Evolutionary conservation across 768 basidiomycete species (phyloP), one percentile per base, ranked within the genome.

Genomic region (Dictyophora rubrovolvata): DNA sequence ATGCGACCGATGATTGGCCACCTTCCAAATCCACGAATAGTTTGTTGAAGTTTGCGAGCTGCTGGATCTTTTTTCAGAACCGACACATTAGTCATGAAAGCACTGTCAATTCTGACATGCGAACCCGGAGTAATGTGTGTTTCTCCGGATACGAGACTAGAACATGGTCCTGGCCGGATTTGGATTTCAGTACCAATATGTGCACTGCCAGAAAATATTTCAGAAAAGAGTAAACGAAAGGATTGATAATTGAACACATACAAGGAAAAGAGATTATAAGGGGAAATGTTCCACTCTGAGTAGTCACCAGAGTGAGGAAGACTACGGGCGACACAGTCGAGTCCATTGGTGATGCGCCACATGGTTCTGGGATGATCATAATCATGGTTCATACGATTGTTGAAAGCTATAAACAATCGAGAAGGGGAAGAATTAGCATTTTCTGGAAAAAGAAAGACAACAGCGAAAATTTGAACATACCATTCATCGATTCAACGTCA

Each of bases 341-440:
- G 53, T 2, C 52, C 62, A 48, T 63, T 63, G n/a, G 64, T 65
- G 22, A 63, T 59, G 4, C 64, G 23, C 64, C 62, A 63, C 62
- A 63, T 59, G 14, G 62, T 65, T 6, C 64, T 59, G 21, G 60
- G 62, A 11, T 63, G 55, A 46, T 63, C 50, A 10, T 48, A 60
- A 28, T 59, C 60, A 18, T 63, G 64, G 36, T 61, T 56, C 60
- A 63, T 62, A 28, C 64, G 62, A 22, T 65, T 64, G 60, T 64
- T 63, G 46, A 65, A 65, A 1, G 62, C 62, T 61, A 23, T 14
- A 22, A 21, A 21, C 14, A 37, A 10, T 37, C 18, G 46, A n/a
- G n/a, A n/a, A n/a, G n/a, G 28, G 48, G 23, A 20, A 17, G 12
- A 16, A 18, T 16, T 23, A 59, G 12, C 9, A 16, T 36, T 23